Evolutionary conservation across 345 rosid genomes (phyloP).

Genomic region (Passiflora organensis): DNA sequence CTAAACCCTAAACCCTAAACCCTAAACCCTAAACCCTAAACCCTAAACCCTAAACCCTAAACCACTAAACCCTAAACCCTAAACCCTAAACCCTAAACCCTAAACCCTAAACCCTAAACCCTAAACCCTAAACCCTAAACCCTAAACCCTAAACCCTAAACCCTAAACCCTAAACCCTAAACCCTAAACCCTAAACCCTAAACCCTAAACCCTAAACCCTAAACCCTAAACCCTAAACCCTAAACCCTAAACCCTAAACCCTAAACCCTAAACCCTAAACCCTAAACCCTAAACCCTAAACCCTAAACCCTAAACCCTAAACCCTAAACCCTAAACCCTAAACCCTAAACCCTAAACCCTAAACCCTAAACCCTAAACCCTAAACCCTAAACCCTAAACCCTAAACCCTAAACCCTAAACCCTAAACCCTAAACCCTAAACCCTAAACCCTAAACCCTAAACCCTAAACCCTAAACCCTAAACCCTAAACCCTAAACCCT

Average conservation of each 20-base stretch:
- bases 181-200: too few species aligned
- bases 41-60: too few species aligned
- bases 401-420: conserved; percentile 13
- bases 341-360: background rate
- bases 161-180: conserved; percentile 13
- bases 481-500: conserved; percentile 14
- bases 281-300: conserved; percentile 1
- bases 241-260: too few species aligned
- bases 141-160: conserved; percentile 21
- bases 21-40: too few species aligned
- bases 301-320: background rate
- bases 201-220: too few species aligned
- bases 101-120: too few species aligned
- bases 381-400: conserved; percentile 8
- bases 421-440: conserved; percentile 2
- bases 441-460: conserved; percentile 6
- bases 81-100: too few species aligned
- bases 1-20: too few species aligned
- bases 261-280: conserved; percentile 8
- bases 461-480: conserved; percentile 13
- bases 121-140: conserved; percentile 6
- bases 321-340: background rate
- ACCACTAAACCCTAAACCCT: too few species aligned
- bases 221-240: too few species aligned
- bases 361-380: conserved; percentile 10